Conservation (phyloP, 177 flowering plant genomes). For the Vitis hybrid region DNA sequence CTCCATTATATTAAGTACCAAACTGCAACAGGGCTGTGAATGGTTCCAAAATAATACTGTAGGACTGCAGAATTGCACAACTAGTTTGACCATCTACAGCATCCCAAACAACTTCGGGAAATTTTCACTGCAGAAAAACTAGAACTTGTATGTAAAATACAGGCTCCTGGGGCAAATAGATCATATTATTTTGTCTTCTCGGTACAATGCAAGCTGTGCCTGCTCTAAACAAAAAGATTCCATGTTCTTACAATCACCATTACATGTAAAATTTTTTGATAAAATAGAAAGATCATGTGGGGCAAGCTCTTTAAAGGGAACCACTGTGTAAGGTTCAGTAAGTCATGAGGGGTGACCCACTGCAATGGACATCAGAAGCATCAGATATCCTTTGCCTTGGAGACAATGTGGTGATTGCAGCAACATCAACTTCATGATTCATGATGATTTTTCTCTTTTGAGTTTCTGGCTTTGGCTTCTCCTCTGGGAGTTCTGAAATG, state of each 20-base stretch:
- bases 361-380: slow-evolving; percentile 80
- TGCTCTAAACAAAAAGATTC: too few species aligned
- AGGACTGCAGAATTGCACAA: too few species aligned
- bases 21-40: too few species aligned
- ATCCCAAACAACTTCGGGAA: too few species aligned
- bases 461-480: slow-evolving; percentile 44
- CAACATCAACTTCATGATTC: slow-evolving; percentile 68
- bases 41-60: too few species aligned
- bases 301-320: not conserved
- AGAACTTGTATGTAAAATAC: not conserved
- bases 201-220: not conserved
- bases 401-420: slow-evolving; percentile 57
- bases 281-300: too few species aligned
- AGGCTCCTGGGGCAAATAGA: not conserved
- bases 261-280: too few species aligned
- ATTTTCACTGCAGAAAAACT: not conserved
- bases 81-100: too few species aligned
- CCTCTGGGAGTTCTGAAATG: slow-evolving; percentile 57
- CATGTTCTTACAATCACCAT: too few species aligned
- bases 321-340: slow-evolving; percentile 28
- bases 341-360: slow-evolving; percentile 71
- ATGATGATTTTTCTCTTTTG: slow-evolving; percentile 74
- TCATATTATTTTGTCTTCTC: not conserved
- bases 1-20: too few species aligned
- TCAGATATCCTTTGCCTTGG: slow-evolving; percentile 87